Percentiles rank a stretch among this genome's conserved stretches.
Evolutionary conservation across 306 rosid genomes (phyloP).

Genomic region (Acacia melanoxylon): DNA sequence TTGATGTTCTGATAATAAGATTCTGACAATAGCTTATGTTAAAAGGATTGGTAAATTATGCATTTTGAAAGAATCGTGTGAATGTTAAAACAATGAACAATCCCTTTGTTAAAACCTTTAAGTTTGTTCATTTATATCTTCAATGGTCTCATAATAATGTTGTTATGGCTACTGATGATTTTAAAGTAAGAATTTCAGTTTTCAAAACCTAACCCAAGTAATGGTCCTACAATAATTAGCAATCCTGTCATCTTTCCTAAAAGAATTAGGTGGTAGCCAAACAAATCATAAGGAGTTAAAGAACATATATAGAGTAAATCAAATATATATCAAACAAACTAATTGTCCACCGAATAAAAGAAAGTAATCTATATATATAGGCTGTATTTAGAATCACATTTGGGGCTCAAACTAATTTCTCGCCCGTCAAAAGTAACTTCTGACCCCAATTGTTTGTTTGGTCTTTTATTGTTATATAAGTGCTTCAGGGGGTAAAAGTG

Average conservation of each 20-base stretch:
- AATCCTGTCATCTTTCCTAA: too few species aligned
- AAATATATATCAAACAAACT: neutral
- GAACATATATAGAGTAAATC: neutral
- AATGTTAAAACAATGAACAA: neutral
- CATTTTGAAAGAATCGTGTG: neutral
- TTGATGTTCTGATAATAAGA: neutral
- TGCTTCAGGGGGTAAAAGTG: too few species aligned
- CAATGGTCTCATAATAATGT: neutral
- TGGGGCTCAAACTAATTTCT: too few species aligned
- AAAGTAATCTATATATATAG: neutral
- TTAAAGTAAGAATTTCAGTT: too few species aligned
- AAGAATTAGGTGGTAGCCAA: neutral
- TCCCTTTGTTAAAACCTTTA: neutral
- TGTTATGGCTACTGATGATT: neutral
- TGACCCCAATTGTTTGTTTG: too few species aligned
- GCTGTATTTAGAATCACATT: too few species aligned
- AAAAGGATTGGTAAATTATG: neutral
- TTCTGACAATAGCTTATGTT: neutral
- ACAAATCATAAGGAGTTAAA: neutral
- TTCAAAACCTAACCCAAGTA: too few species aligned
- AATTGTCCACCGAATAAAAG: neutral
- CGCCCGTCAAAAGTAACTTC: too few species aligned
- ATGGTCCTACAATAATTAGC: too few species aligned
- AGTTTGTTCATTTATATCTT: neutral
- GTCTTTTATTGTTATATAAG: too few species aligned